A percentile compares a stretch with the other conserved stretches of the same genome.
phyloP scores from a whole-genome alignment of 306 rosid genomes.

The Quercus glauca region DNA sequence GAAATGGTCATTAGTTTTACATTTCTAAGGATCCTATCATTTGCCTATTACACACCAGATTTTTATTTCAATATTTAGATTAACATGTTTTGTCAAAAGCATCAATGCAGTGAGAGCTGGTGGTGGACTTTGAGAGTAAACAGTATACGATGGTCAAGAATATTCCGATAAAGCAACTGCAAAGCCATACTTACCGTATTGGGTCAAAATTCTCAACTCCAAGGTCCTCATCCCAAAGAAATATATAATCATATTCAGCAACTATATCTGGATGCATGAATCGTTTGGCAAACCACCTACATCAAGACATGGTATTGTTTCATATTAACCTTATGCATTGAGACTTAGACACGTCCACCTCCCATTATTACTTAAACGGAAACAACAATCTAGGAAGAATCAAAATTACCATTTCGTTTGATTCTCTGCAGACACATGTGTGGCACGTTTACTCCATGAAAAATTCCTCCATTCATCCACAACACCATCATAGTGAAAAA shows the following conservation, averaged over 20 bases:
- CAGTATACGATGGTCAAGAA: background rate
- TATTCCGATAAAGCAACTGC: background rate
- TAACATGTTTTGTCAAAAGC: background rate
- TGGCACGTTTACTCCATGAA: slow-evolving; percentile 43
- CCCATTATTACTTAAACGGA: background rate
- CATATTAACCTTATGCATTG: background rate
- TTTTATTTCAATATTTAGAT: background rate
- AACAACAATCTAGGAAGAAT: background rate
- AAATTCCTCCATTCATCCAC: slow-evolving; percentile 55
- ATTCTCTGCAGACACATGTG: slow-evolving; percentile 56
- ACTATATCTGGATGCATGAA: slow-evolving; percentile 95
- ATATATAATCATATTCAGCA: slow-evolving; percentile 66
- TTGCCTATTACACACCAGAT: background rate
- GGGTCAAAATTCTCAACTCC: slow-evolving; percentile 85
- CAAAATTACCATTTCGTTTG: slow-evolving; percentile 62
- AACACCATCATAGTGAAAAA: slow-evolving; percentile 63
- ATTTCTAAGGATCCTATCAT: background rate
- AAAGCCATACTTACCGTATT: slow-evolving; percentile 36
- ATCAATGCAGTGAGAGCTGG: background rate
- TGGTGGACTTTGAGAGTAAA: background rate
- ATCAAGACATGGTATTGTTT: slow-evolving; percentile 11
- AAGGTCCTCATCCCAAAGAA: slow-evolving; percentile 98
- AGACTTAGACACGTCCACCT: background rate
- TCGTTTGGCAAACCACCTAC: slow-evolving; percentile 96
- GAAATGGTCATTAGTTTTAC: background rate